A percentile compares a stretch with the other conserved stretches of the same genome.
phyloP scores from a whole-genome alignment of 1,284 basidiomycete species.

The Ceratorhiza oryzae-sativae region DNA sequence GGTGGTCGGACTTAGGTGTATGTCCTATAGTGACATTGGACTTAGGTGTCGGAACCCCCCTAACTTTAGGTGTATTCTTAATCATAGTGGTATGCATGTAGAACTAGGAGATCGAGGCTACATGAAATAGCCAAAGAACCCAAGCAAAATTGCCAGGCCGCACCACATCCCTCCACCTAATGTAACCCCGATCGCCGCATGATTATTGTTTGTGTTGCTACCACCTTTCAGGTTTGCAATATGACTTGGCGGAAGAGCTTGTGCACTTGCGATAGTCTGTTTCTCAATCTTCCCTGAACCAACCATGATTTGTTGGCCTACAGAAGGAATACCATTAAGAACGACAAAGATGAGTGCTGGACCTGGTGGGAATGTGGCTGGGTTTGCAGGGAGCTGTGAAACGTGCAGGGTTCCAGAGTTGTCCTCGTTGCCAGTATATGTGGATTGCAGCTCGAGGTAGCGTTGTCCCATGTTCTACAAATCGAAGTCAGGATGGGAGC shows the following conservation, averaged over 20 bases:
- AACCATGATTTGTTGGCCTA: constrained; percentile 75
- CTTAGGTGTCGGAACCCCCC: no score
- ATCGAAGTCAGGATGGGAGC: background rate
- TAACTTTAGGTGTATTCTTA: no score
- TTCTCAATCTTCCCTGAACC: constrained; percentile 68
- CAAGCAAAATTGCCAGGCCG: no score
- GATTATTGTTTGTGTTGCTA: no score
- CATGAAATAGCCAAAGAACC: no score
- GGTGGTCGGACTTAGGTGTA: no score
- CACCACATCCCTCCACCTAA: no score
- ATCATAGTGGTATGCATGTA: no score
- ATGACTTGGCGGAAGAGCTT: constrained; percentile 52
- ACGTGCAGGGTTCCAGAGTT: constrained; percentile 76
- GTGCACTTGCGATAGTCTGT: constrained; percentile 54
- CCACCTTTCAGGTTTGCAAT: no score
- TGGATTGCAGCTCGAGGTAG: constrained; percentile 57
- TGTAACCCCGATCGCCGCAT: no score
- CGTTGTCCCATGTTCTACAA: constrained; percentile 84
- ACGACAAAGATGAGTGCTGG: constrained; percentile 84
- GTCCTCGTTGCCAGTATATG: constrained; percentile 77
- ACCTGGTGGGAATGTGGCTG: constrained; percentile 85
- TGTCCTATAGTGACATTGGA: no score
- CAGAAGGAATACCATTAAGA: constrained; percentile 82
- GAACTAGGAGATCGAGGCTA: no score
- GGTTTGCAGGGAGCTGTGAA: constrained; percentile 79